Base-by-base conservation (phyloP, 2,329 filamentous ascomycete genomes). In the Cladobotryum mycophilum region DNA sequence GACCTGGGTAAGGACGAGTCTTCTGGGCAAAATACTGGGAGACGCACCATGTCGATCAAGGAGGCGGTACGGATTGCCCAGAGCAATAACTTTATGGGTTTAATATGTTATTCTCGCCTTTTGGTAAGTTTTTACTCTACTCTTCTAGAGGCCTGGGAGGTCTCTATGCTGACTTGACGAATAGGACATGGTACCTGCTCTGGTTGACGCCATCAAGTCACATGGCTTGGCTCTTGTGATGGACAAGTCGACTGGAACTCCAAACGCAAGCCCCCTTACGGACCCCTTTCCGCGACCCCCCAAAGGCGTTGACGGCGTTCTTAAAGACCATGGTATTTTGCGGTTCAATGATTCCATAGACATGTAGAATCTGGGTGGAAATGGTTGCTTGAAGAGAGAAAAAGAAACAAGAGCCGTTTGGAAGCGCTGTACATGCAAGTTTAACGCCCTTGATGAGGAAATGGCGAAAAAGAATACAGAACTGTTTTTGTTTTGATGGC, bases 81-180 rank as follows among this genome's bases (percentile, higher is more conserved):
- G 68, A 88, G 85, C 65, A 99, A 99, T 67, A 99, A 99, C 66
- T 89, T 99, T 58, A 99, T 99, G 93, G 93, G 93, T 3, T 68
- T 99, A 62, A 88, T 97, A 53, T 96, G 91, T 70, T 90, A 85
- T 59, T 92, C 89, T 33, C 81, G 86, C 58, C 76, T 99, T 56
- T 70, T 99, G 74, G 89, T 95, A 77, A 63, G 85, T 78, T 33
- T 33, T 46, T 25, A n/a, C 25, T 30, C 25, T 30, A 30, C 20
- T 5, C 20, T 5, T 5, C 20, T 20, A 20, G 5, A 20, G 20
- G 20, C 20, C 20, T 20, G 20, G 5, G 20, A 20, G 20, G 20
- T 35, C 14, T 34, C n/a, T 14, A 11, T 41, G 45, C 56, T 68
- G 56, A 67, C 45, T 12, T 4, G 18, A 47, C 42, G 41, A 42